These are phyloP conservation scores for Creolimax fragrantissima DNA, from an alignment of 78 protist species.

Conservation along the genomic window DNA sequence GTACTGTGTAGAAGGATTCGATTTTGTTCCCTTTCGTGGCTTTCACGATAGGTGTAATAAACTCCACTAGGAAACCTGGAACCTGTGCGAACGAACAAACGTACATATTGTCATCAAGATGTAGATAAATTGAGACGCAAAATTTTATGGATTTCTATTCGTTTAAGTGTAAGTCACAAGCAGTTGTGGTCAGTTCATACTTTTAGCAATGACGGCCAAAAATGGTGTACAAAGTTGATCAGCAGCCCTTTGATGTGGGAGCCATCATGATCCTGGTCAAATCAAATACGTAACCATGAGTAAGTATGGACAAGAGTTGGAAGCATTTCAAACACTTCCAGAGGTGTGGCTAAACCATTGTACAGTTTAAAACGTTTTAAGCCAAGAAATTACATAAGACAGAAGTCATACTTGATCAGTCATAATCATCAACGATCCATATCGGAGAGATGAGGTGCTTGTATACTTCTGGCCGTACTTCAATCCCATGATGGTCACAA, in stretches of 20 bases:
- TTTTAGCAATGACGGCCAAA: slow-evolving; percentile 92
- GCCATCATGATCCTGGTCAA: slow-evolving; percentile 99
- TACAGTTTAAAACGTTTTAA: background rate
- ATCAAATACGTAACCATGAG: too few species aligned
- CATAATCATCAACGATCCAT: slow-evolving; percentile 98
- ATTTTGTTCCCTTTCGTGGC: slow-evolving; percentile 31
- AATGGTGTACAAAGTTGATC: slow-evolving; percentile 88
- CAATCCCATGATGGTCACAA: slow-evolving; percentile 87
- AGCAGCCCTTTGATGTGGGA: slow-evolving; percentile 99
- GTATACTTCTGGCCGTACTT: slow-evolving; percentile 54
- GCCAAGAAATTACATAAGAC: background rate
- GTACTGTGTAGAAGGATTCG: slow-evolving; percentile 86
- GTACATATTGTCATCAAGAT: too few species aligned
- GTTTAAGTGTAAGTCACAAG: too few species aligned
- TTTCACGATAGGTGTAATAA: slow-evolving; percentile 97
- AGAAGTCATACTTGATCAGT: slow-evolving; percentile 82
- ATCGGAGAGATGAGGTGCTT: slow-evolving; percentile 64
- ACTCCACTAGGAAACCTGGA: slow-evolving; percentile 84
- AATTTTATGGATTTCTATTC: too few species aligned
- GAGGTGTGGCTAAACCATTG: background rate
- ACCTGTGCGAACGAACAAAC: background rate
- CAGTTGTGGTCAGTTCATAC: background rate
- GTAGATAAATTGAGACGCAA: too few species aligned
- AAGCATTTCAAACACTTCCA: background rate
- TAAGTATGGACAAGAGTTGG: background rate